Percentiles rank a stretch among this genome's conserved stretches.
Conservation (phyloP, 1,284 basidiomycete genomes). For the Cerioporus squamosus region DNA sequence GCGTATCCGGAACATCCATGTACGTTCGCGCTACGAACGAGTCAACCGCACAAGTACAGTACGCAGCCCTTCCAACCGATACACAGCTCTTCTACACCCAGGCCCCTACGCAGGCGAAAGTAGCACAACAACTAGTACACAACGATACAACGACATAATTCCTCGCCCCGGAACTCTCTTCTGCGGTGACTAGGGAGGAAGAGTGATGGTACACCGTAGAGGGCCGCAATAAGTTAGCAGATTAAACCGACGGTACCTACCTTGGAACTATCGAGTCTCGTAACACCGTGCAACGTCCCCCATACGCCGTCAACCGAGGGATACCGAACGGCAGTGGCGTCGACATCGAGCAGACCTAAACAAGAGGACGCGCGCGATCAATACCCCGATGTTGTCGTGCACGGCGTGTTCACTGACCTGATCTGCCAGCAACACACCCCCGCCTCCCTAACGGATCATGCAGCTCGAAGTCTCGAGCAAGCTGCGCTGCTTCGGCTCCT, state of each 20-base stretch:
- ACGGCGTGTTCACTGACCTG: background rate
- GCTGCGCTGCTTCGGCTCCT: slow-evolving; percentile 42
- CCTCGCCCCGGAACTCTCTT: background rate
- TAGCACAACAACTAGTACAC: background rate
- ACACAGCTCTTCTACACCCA: background rate
- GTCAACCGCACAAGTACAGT: background rate
- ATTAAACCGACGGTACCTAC: slow-evolving; percentile 17
- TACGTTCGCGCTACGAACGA: background rate
- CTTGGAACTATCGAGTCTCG: slow-evolving; percentile 2
- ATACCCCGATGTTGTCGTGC: background rate
- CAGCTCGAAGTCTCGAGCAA: slow-evolving; percentile 14
- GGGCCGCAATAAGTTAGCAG: slow-evolving; percentile 16
- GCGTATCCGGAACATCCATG: no score
- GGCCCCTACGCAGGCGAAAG: no score
- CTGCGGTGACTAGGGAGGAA: background rate
- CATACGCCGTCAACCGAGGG: background rate
- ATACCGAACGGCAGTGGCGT: background rate
- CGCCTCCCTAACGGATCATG: slow-evolving; percentile 19
- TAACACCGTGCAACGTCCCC: background rate
- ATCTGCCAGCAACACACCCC: background rate
- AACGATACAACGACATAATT: slow-evolving; percentile 5
- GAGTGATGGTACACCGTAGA: slow-evolving; percentile 14
- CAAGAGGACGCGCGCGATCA: background rate
- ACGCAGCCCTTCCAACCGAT: background rate
- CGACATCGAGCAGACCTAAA: background rate